Percentiles rank a stretch among this genome's conserved stretches.
Conservation (phyloP, 495 filamentous ascomycete species). For the Aspergillus steynii region DNA sequence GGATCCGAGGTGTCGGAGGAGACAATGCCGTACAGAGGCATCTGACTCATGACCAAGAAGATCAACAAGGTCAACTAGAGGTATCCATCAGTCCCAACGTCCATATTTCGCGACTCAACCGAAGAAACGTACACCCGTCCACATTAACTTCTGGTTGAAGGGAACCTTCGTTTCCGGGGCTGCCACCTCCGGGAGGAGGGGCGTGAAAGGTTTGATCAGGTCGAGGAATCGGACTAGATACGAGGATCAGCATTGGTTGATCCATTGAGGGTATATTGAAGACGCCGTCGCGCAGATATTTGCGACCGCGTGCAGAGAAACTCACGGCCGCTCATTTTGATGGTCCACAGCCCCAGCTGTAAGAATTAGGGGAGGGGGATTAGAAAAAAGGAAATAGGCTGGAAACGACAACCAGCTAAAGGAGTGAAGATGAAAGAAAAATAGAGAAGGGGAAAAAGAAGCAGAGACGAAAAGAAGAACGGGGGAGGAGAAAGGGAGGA, state of each 20-base stretch:
- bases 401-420: constrained; percentile 59
- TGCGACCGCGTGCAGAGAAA: constrained; percentile 41
- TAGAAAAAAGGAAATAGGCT: constrained; percentile 34
- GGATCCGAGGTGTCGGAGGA: constrained; percentile 97
- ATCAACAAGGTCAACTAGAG: constrained; percentile 85
- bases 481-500: constrained; percentile 37
- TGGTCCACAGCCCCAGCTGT: constrained; percentile 37
- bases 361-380: constrained; percentile 16
- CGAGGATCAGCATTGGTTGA: constrained; percentile 15
- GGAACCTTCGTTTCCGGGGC: constrained; percentile 94
- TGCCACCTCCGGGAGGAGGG: constrained; percentile 97
- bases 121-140: constrained; percentile 74
- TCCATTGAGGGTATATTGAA: constrained; percentile 31
- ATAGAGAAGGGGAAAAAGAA: constrained; percentile 37
- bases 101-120: constrained; percentile 14
- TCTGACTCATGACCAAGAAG: constrained; percentile 99
- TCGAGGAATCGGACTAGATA: constrained; percentile 94
- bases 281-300: constrained; percentile 29
- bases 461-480: constrained; percentile 31
- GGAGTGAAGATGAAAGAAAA: constrained; percentile 45
- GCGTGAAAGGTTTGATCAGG: constrained; percentile 98
- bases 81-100: background rate
- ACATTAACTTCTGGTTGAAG: constrained; percentile 99
- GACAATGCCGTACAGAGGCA: constrained; percentile 95
- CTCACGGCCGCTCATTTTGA: constrained; percentile 53